These are phyloP conservation scores for Platismatia glauca DNA, from an alignment of 495 filamentous ascomycete species.

Conservation along the genomic window DNA sequence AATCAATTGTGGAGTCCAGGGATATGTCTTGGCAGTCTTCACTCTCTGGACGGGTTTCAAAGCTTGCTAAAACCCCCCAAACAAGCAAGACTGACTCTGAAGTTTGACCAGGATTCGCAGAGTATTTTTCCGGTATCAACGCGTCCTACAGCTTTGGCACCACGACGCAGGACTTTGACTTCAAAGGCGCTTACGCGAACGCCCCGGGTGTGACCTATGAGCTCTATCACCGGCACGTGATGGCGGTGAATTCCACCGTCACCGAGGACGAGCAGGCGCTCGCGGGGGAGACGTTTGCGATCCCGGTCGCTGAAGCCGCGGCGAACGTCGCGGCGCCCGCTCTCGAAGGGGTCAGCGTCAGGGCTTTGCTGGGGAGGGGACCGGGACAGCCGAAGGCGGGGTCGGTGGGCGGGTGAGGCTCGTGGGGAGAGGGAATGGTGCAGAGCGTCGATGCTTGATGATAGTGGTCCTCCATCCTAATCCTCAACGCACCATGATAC, in stretches of 20 bases:
- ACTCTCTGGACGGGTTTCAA: too few relatives aligned
- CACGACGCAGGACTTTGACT: constrained; percentile 47
- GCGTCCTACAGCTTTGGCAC: constrained; percentile 43
- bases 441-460: too few relatives aligned
- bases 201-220: constrained; percentile 23
- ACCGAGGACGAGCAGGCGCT: constrained; percentile 31
- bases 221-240: constrained; percentile 42
- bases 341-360: constrained; percentile 21
- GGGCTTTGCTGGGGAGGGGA: constrained; percentile 29
- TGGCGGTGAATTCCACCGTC: constrained; percentile 44
- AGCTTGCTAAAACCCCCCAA: too few relatives aligned
- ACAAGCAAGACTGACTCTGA: too few relatives aligned
- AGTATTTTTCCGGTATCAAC: constrained; percentile 41
- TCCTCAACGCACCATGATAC: too few relatives aligned
- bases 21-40: too few relatives aligned
- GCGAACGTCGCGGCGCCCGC: neutral
- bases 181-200: constrained; percentile 29
- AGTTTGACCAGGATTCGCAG: too few relatives aligned
- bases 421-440: neutral
- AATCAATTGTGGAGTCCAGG: too few relatives aligned
- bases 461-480: too few relatives aligned
- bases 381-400: constrained; percentile 21
- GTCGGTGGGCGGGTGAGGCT: neutral
- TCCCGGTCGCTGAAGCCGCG: constrained; percentile 14
- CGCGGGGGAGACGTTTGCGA: constrained; percentile 24